Conservation (phyloP, 2,329 filamentous ascomycete species). For the Fusarium gaditjirri region DNA sequence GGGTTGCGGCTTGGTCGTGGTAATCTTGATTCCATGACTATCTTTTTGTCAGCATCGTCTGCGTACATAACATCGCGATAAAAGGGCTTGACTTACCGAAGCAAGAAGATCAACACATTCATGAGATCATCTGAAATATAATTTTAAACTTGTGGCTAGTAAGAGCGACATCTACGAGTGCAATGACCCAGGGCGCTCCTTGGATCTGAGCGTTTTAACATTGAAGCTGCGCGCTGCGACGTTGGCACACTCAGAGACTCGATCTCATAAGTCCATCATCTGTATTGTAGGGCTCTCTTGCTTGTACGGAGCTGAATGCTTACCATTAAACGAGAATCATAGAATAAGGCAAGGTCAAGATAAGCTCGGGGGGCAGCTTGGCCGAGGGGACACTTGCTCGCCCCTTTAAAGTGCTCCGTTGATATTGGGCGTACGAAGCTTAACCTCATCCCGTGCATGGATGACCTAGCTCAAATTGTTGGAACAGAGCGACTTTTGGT, state of each 20-base stretch:
- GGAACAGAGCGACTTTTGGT: rapidly evolving
- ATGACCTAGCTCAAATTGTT: not conserved
- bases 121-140: rapidly evolving
- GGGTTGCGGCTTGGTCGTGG: not conserved
- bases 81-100: not conserved
- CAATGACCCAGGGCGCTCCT: not conserved
- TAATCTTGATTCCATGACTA: not conserved
- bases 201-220: not conserved
- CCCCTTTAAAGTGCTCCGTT: rapidly evolving
- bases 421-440: not conserved
- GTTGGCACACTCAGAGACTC: no score
- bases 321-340: rapidly evolving
- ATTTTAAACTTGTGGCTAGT: not conserved
- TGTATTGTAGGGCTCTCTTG: rapidly evolving
- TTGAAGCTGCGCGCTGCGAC: not conserved
- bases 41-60: not conserved
- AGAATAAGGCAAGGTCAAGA: not conserved
- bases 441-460: no score
- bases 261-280: not conserved
- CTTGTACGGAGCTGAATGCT: not conserved
- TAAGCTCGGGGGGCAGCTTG: not conserved
- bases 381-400: no score
- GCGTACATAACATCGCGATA: not conserved
- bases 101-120: rapidly evolving
- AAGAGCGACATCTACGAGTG: no score